These are phyloP conservation scores for Puccinia hordei DNA, from an alignment of 1,284 basidiomycete species.

Conservation along the genomic window DNA sequence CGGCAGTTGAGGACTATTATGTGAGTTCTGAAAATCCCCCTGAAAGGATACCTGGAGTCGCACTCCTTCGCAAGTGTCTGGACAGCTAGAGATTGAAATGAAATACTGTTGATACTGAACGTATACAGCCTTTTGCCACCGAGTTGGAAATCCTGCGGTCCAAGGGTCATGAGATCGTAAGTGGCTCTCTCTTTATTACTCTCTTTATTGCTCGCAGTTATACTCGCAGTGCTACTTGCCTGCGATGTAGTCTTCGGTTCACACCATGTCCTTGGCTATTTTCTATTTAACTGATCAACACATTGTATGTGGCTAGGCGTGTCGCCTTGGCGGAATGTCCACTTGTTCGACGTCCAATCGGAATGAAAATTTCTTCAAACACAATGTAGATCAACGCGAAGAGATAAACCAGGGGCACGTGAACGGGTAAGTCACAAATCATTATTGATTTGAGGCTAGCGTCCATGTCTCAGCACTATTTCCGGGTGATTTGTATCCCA, in stretches of 20 bases:
- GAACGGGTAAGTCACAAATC: background rate
- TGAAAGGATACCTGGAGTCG: background rate
- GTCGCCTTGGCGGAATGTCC: slow-evolving; percentile 20
- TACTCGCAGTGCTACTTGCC: background rate
- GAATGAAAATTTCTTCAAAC: background rate
- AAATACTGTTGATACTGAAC: background rate
- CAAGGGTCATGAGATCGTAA: slow-evolving; percentile 41
- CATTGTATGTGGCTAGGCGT: background rate
- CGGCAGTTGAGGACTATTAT: slow-evolving; percentile 43
- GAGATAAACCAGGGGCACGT: background rate
- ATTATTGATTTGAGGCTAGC: background rate
- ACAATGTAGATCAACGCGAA: background rate
- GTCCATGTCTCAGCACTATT: background rate
- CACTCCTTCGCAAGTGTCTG: background rate
- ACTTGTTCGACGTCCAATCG: background rate
- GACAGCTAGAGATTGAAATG: background rate
- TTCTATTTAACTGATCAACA: background rate
- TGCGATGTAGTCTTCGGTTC: background rate
- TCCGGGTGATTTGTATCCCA: background rate
- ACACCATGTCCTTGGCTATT: background rate
- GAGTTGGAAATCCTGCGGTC: slow-evolving; percentile 39
- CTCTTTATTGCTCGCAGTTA: background rate
- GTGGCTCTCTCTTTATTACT: background rate
- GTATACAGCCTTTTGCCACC: slow-evolving; percentile 37
- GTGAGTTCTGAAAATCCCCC: slow-evolving; percentile 4